Base-by-base conservation (phyloP, 1,284 basidiomycete species). In the Veloboletus limbatus region DNA sequence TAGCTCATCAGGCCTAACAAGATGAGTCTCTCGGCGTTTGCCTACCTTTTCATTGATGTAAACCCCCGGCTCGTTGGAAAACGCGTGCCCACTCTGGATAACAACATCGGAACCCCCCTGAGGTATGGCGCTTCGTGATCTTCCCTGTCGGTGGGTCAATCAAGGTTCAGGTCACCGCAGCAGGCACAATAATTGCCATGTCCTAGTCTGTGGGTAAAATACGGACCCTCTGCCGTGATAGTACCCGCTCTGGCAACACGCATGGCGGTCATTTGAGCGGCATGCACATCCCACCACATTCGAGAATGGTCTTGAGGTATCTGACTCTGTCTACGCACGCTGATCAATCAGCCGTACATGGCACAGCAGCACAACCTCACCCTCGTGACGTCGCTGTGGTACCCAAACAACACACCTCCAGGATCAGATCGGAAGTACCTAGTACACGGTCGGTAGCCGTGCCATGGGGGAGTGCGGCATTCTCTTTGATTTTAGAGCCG, bases 391-490 rank as follows among this genome's bases (percentile, higher is more conserved):
- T 92, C 89, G 52, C 85, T 84, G 40, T 75, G 64, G 57, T 93
- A 92, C 2, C 84, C 88, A 56, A 87, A 78, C 41, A 92, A 72
- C 8, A 72, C 69, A 2, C 80, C 88, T 6, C 81, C 85, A 43
- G 74, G 11, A 83, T 76, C 49, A 89, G 78, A 54, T 94, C 90
- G 9, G 73, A 60, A 40, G 66, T 59, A 1, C 67, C 67, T 4
- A 92, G 72, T 2, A 59, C 58, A 20, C 82, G 77, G 56, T 92
- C 84, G 0, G 81, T 82, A 2, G 88, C 88, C 21, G 76, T 74
- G 3, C 89, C 92, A 62, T 94, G 91, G 3, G 90, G 91, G 16
- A 92, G 76, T 1, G 89, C 90, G 2, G 89, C 91, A 53, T 92
- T 88, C 54, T 86, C 89, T 91, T 62, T 6, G 20, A 25, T 17